Base-by-base conservation (phyloP, 768 basidiomycete genomes). In the Suillus plorans region DNA sequence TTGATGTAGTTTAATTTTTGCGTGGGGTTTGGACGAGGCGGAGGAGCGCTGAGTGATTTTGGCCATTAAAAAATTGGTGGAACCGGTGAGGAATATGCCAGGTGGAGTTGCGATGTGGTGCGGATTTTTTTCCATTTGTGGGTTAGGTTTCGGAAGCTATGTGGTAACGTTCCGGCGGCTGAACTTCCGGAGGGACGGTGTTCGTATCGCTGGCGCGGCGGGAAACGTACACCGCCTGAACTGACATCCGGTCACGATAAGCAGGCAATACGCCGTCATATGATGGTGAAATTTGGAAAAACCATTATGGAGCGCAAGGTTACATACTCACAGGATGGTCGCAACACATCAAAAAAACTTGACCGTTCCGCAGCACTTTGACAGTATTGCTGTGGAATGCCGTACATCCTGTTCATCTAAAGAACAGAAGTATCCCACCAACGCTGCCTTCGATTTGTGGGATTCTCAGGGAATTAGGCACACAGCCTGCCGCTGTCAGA, bases 381-480 rank as follows among this genome's bases (percentile, higher is more conserved):
- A 52, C 25, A 50, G 49, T 16, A 50, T 50, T 50, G 50, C 16
- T 18, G 9, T 10, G 28, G 28, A 52, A 13, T 55, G 53, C 5
- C 53, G 31, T 53, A 53, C 28, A 9, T 52, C 28, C 50, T 28
- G 49, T 50, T 50, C 25, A 50, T 52, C 28, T 52, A 22, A n/a
- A 37, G 7, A 14, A 14, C 22, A 22, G 16, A 56, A 57, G 39
- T 41, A 39, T 39, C 22, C 9, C 22, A 39, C 37, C 16, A 16
- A 8, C 36, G n/a, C 14, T 31, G 10, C 9, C 18, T 28, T 42
- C 41, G 28, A 42, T 42, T 41, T 18, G 3, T 4, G 10, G 41
- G 37, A 58, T 39, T 57, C 56, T 58, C 37, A 58, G 25, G 57
- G 16, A 59, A 58, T 10, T 16, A 53, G 52, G 52, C 20, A 55